Conservation (phyloP, 108 stramenopile genomes). For the Cyclotella distinguenda region DNA sequence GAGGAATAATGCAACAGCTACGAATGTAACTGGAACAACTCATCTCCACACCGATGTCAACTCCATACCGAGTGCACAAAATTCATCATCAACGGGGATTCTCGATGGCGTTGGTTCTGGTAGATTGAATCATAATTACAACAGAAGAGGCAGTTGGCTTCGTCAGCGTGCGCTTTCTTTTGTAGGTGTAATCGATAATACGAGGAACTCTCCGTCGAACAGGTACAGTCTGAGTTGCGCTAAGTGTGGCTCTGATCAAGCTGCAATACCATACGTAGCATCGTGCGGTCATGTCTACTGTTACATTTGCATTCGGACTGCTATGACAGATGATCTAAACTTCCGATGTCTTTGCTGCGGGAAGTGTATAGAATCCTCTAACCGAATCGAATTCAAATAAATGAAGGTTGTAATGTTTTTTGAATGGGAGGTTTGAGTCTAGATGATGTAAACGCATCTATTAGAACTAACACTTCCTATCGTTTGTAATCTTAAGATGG, state of each 20-base stretch:
- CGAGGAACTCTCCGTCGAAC: not conserved
- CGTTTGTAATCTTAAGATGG: constrained; percentile 2
- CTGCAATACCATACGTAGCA: constrained; percentile 46
- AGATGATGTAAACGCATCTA: no score
- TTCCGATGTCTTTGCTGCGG: constrained; percentile 41
- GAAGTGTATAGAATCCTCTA: constrained; percentile 9
- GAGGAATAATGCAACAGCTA: constrained; percentile 2
- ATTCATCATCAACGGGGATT: no score
- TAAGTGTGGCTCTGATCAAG: constrained; percentile 29
- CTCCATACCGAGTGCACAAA: not conserved
- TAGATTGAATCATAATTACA: not conserved
- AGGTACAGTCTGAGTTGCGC: constrained; percentile 26
- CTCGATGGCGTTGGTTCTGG: not conserved
- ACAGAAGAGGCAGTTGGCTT: constrained; percentile 18
- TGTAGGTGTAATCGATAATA: constrained; percentile 41
- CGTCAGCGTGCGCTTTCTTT: constrained; percentile 37
- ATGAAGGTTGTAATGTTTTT: no score
- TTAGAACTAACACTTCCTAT: constrained; percentile 1
- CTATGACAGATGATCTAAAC: constrained; percentile 43
- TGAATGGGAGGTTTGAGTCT: no score
- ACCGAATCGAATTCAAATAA: constrained; percentile 1
- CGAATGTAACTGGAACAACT: not conserved
- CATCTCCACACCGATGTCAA: not conserved
- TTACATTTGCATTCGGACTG: constrained; percentile 43
- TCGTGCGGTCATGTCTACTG: constrained; percentile 49